Evolutionary conservation across 768 basidiomycete species (phyloP), one percentile per base, ranked within the genome.

Genomic region (Phylloporus scabripes): DNA sequence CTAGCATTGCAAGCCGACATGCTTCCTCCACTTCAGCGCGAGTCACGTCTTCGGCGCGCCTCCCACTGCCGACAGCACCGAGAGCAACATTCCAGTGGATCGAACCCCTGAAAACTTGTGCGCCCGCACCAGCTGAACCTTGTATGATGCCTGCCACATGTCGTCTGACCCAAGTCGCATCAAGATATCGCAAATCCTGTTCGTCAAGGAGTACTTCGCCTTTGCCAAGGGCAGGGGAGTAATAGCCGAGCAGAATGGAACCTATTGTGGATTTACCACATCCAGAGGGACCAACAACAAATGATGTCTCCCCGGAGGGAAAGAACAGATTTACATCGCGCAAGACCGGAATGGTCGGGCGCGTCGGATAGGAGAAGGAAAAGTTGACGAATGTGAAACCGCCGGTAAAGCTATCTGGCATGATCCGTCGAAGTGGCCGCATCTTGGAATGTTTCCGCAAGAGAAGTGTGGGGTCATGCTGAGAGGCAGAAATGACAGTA

Each of bases 61-160:
- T 65, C 17, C 62, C 57, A 55, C 64, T 65, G 6, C 79, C 81
- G 7, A 81, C 79, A 5, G 83, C 68, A 4, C 83, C 91, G 50
- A 95, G 77, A 0, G 87, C 87, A 51, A 96, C 78, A 58, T 97
- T 97, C 57, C 94, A 88, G 58, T 87, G 85, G 1, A 97, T 73
- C 11, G 72, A 83, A 60, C 83, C 79, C 45, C 88, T 86, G 56
- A 92, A 90, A 4, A 96, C 70, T 8, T 60, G 66, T 4, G 60
- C 60, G 1, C 59, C 61, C 1, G 44, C 46, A 4, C 62, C 64
- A 41, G 93, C 82, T 24, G 82, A 82, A 39, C 81, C 81, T 67
- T 96, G 93, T 0, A 78, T 77, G 15, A 99, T 83, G 9, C 83
- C 82, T 0, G 83, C 85, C 33, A 97, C 76, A 55, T 88, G 79